Percentiles rank a stretch among this genome's conserved stretches.
Conservation (phyloP, 2,329 filamentous ascomycete species). For the Trichoderma semiorbis region DNA sequence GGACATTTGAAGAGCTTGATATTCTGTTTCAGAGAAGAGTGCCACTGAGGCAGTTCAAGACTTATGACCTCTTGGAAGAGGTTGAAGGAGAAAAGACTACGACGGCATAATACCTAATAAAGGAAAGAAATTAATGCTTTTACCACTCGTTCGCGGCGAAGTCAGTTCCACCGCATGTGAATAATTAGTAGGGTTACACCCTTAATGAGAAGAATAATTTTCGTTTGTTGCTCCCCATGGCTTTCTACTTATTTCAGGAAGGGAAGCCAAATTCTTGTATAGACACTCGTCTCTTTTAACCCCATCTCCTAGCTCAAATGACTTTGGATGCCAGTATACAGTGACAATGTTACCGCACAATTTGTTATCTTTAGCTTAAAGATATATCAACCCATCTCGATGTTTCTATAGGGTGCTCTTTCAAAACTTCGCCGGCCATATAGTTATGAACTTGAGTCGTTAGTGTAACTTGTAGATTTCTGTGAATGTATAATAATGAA, state of each 20-base stretch:
- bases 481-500: neutral
- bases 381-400: neutral
- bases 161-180: neutral
- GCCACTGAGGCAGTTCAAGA: conserved; percentile 20
- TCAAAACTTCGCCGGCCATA: neutral
- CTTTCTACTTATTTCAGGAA: neutral
- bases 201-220: neutral
- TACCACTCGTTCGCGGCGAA: neutral
- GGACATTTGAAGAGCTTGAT: conserved; percentile 33
- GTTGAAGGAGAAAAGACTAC: neutral
- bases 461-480: neutral
- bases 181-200: neutral
- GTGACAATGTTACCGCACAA: no score
- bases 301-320: no score
- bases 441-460: neutral
- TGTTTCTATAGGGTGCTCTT: neutral
- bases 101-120: neutral
- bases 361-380: neutral
- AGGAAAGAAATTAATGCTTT: neutral
- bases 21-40: conserved; percentile 27
- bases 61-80: conserved; percentile 22
- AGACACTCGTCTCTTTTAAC: no score
- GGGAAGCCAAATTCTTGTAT: no score
- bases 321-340: no score
- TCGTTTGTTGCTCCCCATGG: neutral